A percentile compares a stretch with the other conserved stretches of the same genome.
phyloP scores from a whole-genome alignment of 78 protist genomes.

The Dictyostelium intermedium region DNA sequence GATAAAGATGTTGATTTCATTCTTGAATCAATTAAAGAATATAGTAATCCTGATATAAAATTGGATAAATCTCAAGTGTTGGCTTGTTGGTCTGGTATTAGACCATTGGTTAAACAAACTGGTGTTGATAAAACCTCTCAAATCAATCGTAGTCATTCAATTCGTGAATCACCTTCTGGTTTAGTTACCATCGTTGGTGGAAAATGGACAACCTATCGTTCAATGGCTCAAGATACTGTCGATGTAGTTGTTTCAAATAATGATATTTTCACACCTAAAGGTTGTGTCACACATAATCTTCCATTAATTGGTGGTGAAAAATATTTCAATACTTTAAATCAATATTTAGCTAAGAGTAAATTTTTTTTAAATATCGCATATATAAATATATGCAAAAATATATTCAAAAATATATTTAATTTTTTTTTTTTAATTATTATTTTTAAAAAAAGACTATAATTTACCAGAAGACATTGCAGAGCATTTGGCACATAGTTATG shows the following conservation, averaged over 20 bases:
- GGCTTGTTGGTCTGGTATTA: constrained; percentile 90
- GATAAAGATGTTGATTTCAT: constrained; percentile 75
- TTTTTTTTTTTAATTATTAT: neutral
- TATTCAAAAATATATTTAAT: neutral
- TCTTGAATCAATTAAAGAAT: constrained; percentile 20
- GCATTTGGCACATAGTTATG: constrained; percentile 55
- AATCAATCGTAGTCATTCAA: constrained; percentile 84
- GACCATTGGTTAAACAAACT: constrained; percentile 84
- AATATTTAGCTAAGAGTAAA: neutral
- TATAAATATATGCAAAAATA: no score
- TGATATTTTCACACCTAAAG: constrained; percentile 12
- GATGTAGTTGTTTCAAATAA: constrained; percentile 51
- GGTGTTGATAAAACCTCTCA: constrained; percentile 67
- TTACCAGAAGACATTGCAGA: constrained; percentile 26
- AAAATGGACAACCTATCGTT: constrained; percentile 98
- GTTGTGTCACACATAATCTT: constrained; percentile 9
- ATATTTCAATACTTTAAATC: constrained; percentile 15
- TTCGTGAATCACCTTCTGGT: constrained; percentile 58
- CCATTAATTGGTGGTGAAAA: constrained; percentile 61
- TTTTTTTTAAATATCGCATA: no score
- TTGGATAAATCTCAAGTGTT: constrained; percentile 62
- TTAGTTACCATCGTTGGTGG: constrained; percentile 96
- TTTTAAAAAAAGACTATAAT: neutral
- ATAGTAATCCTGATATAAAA: constrained; percentile 5
- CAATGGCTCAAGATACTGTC: constrained; percentile 93